Evolutionary conservation across 2,329 filamentous ascomycete genomes (phyloP).

Genomic region (Alternaria conjuncta): DNA sequence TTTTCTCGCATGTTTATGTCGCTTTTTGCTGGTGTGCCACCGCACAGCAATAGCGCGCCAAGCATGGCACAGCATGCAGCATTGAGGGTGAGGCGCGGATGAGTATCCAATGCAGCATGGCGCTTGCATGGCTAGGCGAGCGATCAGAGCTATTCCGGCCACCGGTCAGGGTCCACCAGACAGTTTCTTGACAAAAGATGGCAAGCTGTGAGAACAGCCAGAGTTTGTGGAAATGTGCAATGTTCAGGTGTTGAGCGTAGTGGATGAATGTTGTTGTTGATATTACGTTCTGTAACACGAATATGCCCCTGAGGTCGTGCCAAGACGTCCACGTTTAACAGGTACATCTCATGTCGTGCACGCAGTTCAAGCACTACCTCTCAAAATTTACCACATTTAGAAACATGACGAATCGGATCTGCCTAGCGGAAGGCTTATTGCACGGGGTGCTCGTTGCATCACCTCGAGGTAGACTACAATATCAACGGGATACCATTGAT

Average conservation of each 20-base stretch:
- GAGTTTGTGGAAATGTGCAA: background rate
- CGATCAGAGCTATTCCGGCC: background rate
- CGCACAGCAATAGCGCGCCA: background rate
- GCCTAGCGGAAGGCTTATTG: background rate
- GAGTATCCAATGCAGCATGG: background rate
- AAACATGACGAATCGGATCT: background rate
- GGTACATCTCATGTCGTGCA: background rate
- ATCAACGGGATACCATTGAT: background rate
- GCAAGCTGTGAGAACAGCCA: background rate
- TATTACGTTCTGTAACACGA: background rate
- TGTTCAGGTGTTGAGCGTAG: background rate
- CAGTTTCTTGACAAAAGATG: background rate
- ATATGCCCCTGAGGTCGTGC: background rate
- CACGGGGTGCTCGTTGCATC: background rate
- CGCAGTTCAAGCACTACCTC: background rate
- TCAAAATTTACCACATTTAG: background rate
- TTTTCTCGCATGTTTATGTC: background rate
- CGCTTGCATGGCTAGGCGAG: constrained; percentile 2
- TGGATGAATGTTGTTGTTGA: background rate
- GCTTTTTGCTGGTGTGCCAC: background rate
- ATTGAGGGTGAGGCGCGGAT: background rate
- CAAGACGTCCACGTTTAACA: background rate
- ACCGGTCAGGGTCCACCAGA: background rate
- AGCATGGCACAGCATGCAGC: background rate
- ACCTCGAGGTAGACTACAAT: background rate